Evolutionary conservation across 2,329 filamentous ascomycete species (phyloP).

Genomic region (Epichloe sibirici): DNA sequence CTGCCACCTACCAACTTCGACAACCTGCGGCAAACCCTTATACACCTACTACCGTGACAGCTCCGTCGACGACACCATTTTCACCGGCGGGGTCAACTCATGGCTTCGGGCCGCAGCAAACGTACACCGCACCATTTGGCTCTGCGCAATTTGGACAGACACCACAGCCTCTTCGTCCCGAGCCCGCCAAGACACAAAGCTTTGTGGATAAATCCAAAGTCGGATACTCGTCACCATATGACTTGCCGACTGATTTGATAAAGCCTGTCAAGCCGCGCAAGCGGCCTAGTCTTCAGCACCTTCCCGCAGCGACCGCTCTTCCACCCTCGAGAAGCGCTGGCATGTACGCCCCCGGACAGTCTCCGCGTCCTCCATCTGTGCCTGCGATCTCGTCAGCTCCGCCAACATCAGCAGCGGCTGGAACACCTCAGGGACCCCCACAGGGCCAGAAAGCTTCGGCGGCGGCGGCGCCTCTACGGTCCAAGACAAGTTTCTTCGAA

Average conservation of each 20-base stretch:
- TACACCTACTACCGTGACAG: constrained; percentile 11
- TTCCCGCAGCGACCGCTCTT: constrained; percentile 30
- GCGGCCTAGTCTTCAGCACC: constrained; percentile 46
- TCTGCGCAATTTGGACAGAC: constrained; percentile 25
- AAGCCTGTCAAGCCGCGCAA: constrained; percentile 51
- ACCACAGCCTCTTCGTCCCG: constrained; percentile 25
- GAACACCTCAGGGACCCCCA: constrained; percentile 19
- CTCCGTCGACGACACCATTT: constrained; percentile 13
- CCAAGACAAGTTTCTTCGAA: constrained; percentile 58
- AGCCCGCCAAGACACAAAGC: constrained; percentile 55
- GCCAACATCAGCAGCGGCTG: not conserved
- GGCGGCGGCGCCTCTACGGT: constrained; percentile 22
- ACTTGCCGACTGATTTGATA: constrained; percentile 75
- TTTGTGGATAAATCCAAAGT: constrained; percentile 85
- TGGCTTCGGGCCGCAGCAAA: constrained; percentile 12
- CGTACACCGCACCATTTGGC: constrained; percentile 13
- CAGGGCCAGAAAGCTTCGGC: constrained; percentile 22
- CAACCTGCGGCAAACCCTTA: constrained; percentile 15
- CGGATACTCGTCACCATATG: constrained; percentile 88
- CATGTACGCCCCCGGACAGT: constrained; percentile 27
- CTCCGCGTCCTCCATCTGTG: constrained; percentile 11
- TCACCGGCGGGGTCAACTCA: constrained; percentile 10
- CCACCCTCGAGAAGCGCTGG: constrained; percentile 52
- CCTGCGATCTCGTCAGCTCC: constrained; percentile 10
- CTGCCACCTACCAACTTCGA: constrained; percentile 6